phyloP scores from a whole-genome alignment of 2,329 filamentous ascomycete species.

The Trichoderma lentiforme region DNA sequence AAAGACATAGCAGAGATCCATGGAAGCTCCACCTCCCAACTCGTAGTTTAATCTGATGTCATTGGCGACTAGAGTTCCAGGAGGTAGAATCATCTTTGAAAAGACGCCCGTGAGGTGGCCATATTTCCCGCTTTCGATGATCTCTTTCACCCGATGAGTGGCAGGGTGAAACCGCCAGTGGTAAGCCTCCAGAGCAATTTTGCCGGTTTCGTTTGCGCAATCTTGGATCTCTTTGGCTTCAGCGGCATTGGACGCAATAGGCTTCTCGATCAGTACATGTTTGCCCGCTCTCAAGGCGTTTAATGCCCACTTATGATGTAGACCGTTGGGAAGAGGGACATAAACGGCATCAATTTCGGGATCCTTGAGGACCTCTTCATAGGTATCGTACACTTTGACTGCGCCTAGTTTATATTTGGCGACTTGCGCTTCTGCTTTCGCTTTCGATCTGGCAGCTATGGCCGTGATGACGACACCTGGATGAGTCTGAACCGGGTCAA shows the following conservation, averaged over 20 bases:
- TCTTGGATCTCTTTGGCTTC: conserved; percentile 28
- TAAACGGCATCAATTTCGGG: conserved; percentile 45
- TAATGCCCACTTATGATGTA: conserved; percentile 46
- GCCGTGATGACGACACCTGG: background rate
- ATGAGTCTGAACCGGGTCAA: background rate
- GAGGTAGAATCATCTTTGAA: background rate
- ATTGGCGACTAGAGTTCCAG: background rate
- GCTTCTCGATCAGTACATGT: conserved; percentile 30
- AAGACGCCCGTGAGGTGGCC: background rate
- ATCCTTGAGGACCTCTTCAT: conserved; percentile 29
- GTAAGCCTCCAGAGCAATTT: background rate
- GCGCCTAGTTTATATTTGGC: background rate
- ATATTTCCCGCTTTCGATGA: background rate
- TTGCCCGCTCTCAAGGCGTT: conserved; percentile 46
- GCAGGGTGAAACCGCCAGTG: background rate
- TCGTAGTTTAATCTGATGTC: background rate
- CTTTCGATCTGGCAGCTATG: background rate
- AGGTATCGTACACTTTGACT: background rate
- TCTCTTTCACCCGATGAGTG: background rate
- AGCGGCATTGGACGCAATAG: background rate
- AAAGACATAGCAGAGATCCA: background rate
- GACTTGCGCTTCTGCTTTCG: background rate
- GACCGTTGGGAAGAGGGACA: conserved; percentile 44
- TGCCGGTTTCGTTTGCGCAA: background rate
- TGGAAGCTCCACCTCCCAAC: background rate